Evolutionary conservation across 2,329 filamentous ascomycete genomes (phyloP).

Genomic region (Ophiostoma fasciatum): DNA sequence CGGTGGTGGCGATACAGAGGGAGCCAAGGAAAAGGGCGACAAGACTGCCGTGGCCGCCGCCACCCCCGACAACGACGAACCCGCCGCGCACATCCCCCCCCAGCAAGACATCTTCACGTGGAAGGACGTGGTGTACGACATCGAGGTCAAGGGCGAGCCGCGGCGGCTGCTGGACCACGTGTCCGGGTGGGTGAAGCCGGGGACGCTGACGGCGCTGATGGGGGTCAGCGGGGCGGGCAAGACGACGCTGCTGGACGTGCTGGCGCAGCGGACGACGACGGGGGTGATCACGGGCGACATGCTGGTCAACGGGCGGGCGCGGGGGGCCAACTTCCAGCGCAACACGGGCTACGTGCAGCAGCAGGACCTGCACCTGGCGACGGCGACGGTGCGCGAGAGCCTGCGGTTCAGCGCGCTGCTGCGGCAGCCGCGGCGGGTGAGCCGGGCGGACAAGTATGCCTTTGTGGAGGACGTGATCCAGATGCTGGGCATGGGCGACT

Average conservation of each 20-base stretch:
- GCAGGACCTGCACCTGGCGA: slow-evolving; percentile 71
- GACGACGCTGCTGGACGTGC: slow-evolving; percentile 68
- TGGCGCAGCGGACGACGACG: slow-evolving; percentile 37
- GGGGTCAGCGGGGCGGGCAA: slow-evolving; percentile 63
- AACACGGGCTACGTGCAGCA: slow-evolving; percentile 69
- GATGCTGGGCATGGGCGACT: neutral
- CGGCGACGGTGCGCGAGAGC: slow-evolving; percentile 67
- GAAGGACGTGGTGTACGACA: slow-evolving; percentile 63
- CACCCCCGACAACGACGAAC: neutral
- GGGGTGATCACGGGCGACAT: slow-evolving; percentile 36
- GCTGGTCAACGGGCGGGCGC: slow-evolving; percentile 45
- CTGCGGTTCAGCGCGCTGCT: slow-evolving; percentile 64
- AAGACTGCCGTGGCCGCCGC: neutral
- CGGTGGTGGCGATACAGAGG: no score
- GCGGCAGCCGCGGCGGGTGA: slow-evolving; percentile 29
- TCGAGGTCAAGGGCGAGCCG: slow-evolving; percentile 62
- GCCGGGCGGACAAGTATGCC: neutral
- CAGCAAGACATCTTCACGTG: slow-evolving; percentile 76
- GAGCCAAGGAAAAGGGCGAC: neutral
- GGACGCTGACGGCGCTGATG: slow-evolving; percentile 77
- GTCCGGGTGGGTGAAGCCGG: slow-evolving; percentile 86
- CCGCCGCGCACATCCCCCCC: slow-evolving; percentile 18
- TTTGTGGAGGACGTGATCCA: slow-evolving; percentile 47
- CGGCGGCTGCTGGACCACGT: slow-evolving; percentile 75
- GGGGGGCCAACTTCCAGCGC: slow-evolving; percentile 41